A percentile compares a stretch with the other conserved stretches of the same genome.
Conservation (phyloP, 2,329 filamentous ascomycete genomes). For the Ophiostoma australiae region DNA sequence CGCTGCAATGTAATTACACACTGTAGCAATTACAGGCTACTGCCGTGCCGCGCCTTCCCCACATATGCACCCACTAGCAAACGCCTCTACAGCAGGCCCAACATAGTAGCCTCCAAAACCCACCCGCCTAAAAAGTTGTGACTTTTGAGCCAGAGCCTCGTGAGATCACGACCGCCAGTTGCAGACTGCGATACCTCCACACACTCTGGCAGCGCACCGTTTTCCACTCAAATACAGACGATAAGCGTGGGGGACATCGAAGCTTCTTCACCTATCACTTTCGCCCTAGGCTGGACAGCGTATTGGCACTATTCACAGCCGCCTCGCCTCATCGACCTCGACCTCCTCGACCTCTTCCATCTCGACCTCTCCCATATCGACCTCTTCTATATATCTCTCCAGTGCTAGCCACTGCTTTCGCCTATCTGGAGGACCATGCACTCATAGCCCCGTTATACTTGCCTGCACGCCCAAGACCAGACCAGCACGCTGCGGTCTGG, state of each 20-base stretch:
- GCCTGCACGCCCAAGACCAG: neutral
- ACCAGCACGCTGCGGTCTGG: constrained; percentile 4
- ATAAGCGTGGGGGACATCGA: too few relatives aligned
- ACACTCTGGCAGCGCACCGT: neutral
- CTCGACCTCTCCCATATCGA: neutral
- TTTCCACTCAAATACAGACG: neutral
- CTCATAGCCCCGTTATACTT: neutral
- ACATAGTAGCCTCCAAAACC: neutral
- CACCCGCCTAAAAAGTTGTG: neutral
- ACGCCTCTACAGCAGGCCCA: neutral
- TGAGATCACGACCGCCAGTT: neutral
- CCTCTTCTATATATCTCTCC: neutral
- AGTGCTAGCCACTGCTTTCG: neutral
- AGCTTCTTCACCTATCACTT: too few relatives aligned
- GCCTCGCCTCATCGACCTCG: too few relatives aligned
- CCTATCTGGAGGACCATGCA: neutral
- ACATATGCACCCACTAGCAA: constrained; percentile 8
- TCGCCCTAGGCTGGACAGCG: too few relatives aligned
- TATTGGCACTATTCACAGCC: too few relatives aligned
- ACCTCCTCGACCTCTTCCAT: neutral
- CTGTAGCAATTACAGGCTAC: neutral
- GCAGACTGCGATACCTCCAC: neutral
- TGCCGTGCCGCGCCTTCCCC: constrained; percentile 8
- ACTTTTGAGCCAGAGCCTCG: neutral
- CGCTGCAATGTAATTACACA: neutral